phyloP scores from a whole-genome alignment of 371 early-diverging fungal genomes.

The Entomophthora muscae region DNA sequence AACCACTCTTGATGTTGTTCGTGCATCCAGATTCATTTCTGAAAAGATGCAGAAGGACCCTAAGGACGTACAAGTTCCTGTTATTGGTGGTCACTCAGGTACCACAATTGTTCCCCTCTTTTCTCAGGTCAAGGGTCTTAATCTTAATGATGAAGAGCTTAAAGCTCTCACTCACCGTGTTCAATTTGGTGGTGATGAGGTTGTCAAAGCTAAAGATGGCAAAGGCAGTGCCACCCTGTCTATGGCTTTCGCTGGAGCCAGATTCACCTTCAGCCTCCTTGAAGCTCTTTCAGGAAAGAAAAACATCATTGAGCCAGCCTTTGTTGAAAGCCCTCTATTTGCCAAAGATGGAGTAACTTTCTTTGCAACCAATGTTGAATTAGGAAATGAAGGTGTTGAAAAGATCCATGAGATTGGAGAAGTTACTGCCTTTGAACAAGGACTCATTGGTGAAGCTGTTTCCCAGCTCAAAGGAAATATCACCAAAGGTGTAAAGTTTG shows the following conservation, averaged over 20 bases:
- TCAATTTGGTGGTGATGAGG: slow-evolving; percentile 99
- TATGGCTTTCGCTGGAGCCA: slow-evolving; percentile 96
- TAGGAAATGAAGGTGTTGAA: slow-evolving; percentile 79
- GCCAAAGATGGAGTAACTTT: slow-evolving; percentile 61
- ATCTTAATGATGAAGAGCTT: slow-evolving; percentile 78
- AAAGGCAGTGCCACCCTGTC: slow-evolving; percentile 95
- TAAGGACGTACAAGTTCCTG: slow-evolving; percentile 62
- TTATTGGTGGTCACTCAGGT: slow-evolving; percentile 98
- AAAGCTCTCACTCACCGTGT: slow-evolving; percentile 90
- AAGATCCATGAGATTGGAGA: slow-evolving; percentile 80
- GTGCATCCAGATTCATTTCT: slow-evolving; percentile 91
- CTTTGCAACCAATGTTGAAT: slow-evolving; percentile 92
- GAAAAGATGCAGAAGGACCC: slow-evolving; percentile 60
- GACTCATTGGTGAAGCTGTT: slow-evolving; percentile 65
- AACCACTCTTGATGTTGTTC: slow-evolving; percentile 94
- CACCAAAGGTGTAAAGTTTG: slow-evolving; percentile 56
- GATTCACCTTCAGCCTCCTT: slow-evolving; percentile 84
- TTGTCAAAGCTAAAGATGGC: slow-evolving; percentile 98
- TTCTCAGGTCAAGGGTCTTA: slow-evolving; percentile 49
- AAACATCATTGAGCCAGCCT: slow-evolving; percentile 86
- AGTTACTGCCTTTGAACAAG: slow-evolving; percentile 78
- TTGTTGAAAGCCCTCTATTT: slow-evolving; percentile 67
- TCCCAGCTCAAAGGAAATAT: slow-evolving; percentile 92
- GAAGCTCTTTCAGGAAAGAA: slow-evolving; percentile 77
- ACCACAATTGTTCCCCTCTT: slow-evolving; percentile 94